These are phyloP conservation scores for Trametes polyzona DNA, from an alignment of 1,284 basidiomycete species.

Conservation along the genomic window DNA sequence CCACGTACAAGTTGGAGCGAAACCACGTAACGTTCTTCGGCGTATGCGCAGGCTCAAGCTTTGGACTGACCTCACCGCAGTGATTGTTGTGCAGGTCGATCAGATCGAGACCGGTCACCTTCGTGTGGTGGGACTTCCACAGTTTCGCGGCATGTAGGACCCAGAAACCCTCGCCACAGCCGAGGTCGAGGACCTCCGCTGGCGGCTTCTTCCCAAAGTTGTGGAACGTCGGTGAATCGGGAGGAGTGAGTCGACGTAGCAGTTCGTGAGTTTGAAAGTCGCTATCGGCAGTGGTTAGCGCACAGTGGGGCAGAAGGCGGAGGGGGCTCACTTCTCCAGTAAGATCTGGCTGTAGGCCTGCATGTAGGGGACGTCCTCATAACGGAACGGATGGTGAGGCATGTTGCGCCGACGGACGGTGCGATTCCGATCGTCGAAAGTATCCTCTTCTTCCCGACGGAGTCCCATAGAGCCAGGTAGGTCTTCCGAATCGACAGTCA, in stretches of 20 bases:
- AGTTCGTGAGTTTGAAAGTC: slow-evolving; percentile 59
- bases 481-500: slow-evolving; percentile 10
- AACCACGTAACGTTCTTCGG: slow-evolving; percentile 58
- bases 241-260: slow-evolving; percentile 52
- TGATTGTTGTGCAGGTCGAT: slow-evolving; percentile 49
- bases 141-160: slow-evolving; percentile 55
- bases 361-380: slow-evolving; percentile 60
- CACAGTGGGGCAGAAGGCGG: background rate
- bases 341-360: slow-evolving; percentile 61
- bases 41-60: slow-evolving; percentile 22
- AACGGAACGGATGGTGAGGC: slow-evolving; percentile 52
- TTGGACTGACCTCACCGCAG: slow-evolving; percentile 29
- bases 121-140: slow-evolving; percentile 56
- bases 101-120: slow-evolving; percentile 67
- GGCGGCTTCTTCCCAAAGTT: slow-evolving; percentile 57
- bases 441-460: slow-evolving; percentile 14
- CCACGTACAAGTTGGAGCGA: slow-evolving; percentile 66
- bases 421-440: slow-evolving; percentile 25
- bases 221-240: slow-evolving; percentile 60
- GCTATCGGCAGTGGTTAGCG: slow-evolving; percentile 39
- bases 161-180: slow-evolving; percentile 74
- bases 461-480: slow-evolving; percentile 3
- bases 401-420: slow-evolving; percentile 41
- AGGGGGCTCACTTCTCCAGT: slow-evolving; percentile 56
- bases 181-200: slow-evolving; percentile 64